phyloP scores from a whole-genome alignment of 2,329 filamentous ascomycete species.

The Colletotrichum simmondsii region DNA sequence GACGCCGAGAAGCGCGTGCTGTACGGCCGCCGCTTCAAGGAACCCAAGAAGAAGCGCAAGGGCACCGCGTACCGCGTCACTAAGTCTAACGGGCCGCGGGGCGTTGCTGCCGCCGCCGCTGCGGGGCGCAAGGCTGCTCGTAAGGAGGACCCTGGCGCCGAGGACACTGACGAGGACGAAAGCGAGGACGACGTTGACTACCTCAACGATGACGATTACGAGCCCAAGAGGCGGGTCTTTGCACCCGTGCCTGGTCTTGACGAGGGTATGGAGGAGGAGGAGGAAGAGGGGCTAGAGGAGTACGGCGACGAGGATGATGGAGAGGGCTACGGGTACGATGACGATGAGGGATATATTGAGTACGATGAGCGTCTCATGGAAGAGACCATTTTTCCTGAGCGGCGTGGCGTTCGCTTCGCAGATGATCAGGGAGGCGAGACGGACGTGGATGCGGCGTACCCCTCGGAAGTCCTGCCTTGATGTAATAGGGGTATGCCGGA shows the following conservation, averaged over 20 bases:
- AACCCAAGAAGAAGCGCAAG: conserved; percentile 38
- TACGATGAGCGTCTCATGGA: too few relatives aligned
- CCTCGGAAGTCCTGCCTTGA: conserved; percentile 3
- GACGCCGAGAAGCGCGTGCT: conserved; percentile 48
- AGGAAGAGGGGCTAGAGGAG: conserved; percentile 16
- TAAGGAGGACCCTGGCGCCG: conserved; percentile 25
- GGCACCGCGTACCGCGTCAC: conserved; percentile 36
- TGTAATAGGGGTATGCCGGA: background rate
- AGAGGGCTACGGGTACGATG: conserved; percentile 40
- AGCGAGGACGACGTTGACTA: too few relatives aligned
- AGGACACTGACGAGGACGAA: conserved; percentile 39
- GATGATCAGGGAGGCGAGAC: background rate
- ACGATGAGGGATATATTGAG: conserved; percentile 40
- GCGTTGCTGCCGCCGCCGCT: conserved; percentile 22
- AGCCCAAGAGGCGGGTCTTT: conserved; percentile 33
- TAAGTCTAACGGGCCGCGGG: conserved; percentile 27
- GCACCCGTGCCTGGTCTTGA: conserved; percentile 11
- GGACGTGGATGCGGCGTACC: conserved; percentile 18
- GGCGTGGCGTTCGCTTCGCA: background rate
- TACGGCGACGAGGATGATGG: conserved; percentile 37
- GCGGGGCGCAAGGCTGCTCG: background rate
- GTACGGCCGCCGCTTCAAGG: conserved; percentile 45
- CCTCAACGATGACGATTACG: conserved; percentile 3
- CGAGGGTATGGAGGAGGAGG: background rate
- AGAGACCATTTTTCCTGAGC: background rate